Base-by-base conservation (phyloP, 495 filamentous ascomycete species). In the Hypoxylon perforatum region DNA sequence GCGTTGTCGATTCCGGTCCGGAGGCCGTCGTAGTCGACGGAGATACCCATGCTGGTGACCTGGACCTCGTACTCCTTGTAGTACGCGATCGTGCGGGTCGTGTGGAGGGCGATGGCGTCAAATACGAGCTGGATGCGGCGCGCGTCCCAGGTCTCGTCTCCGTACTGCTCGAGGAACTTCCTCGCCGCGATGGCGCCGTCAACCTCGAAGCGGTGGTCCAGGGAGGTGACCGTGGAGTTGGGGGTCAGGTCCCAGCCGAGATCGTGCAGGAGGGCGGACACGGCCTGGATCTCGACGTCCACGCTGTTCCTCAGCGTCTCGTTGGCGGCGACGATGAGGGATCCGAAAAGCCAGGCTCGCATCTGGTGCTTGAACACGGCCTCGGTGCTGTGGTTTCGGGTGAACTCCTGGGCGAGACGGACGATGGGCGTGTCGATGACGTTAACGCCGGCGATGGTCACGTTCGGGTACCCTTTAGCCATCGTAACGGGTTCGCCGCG, bases 251-350 rank as follows among this genome's bases (percentile, higher is more conserved):
- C 73, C 83, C 82, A 85, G 23, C 82, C 85, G 1, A 88, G 69
- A 55, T 89, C 86, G 69, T 89, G 86, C 36, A 87, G 70, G 19
- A 87, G 61, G 0, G 77, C 77, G 1, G 76, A 57, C 17, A 88
- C 66, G 53, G 81, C 80, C 36, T 84, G 78, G n/a, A 78, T 70
- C 68, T 88, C 85, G 14, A 64, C 44, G 57, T 87, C 83, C 49
- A 77, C 52, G 3, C 14, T 59, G 46, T 62, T 53, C 53, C 56
- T 59, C 19, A 81, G 69, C 0, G 65, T 70, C 10, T 77, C 75
- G 42, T 80, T 74, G 48, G 76, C 68, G 46, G 58, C 45, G 33
- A 80, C 67, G 62, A 79, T 75, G 50, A 75, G 55, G 22, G 71
- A 52, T 49, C 78, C 77, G 67, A 74, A 79, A 42, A 82, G 74